Percentiles rank a stretch among this genome's conserved stretches.
These are phyloP conservation scores for Myriangium duriaei DNA, from an alignment of 2,329 filamentous ascomycete species.

Conservation along the genomic window DNA sequence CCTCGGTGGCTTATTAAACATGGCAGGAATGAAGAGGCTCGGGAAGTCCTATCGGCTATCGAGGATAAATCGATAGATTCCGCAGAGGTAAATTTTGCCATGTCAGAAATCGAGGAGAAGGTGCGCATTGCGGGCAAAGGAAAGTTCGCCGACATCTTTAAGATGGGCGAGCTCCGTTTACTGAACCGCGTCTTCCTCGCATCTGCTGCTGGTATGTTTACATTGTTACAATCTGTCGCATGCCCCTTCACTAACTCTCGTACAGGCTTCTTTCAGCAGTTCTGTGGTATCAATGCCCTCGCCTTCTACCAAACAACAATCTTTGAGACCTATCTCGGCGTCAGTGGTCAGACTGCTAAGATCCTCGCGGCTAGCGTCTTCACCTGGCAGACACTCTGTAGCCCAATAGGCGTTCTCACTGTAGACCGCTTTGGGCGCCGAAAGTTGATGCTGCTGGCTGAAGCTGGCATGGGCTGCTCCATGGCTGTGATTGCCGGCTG, in stretches of 20 bases:
- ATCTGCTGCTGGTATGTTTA: too few relatives aligned
- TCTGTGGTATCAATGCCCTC: slow-evolving; percentile 32
- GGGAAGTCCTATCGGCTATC: slow-evolving; percentile 26
- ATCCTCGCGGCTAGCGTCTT: too few relatives aligned
- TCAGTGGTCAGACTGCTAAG: slow-evolving; percentile 26
- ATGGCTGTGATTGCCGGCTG: slow-evolving; percentile 43
- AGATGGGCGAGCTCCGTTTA: slow-evolving; percentile 39
- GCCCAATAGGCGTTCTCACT: slow-evolving; percentile 37
- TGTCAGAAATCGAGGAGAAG: slow-evolving; percentile 32
- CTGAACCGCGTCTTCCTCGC: slow-evolving; percentile 38
- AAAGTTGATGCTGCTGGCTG: slow-evolving; percentile 41
- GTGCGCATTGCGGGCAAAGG: slow-evolving; percentile 29
- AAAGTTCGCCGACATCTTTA: slow-evolving; percentile 33
- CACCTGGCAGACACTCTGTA: slow-evolving; percentile 43
- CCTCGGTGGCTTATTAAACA: slow-evolving; percentile 27
- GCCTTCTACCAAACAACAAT: slow-evolving; percentile 20
- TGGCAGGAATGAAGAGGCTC: slow-evolving; percentile 20
- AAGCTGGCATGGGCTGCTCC: slow-evolving; percentile 40
- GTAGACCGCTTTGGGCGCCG: slow-evolving; percentile 41
- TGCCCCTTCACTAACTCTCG: too few relatives aligned
- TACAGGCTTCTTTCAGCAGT: slow-evolving; percentile 36
- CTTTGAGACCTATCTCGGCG: slow-evolving; percentile 23
- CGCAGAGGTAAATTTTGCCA: slow-evolving; percentile 29
- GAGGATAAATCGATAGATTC: slow-evolving; percentile 28
- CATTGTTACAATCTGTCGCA: too few relatives aligned